phyloP scores from a whole-genome alignment of 108 stramenopile genomes.

The Asterionellopsis glacialis region DNA sequence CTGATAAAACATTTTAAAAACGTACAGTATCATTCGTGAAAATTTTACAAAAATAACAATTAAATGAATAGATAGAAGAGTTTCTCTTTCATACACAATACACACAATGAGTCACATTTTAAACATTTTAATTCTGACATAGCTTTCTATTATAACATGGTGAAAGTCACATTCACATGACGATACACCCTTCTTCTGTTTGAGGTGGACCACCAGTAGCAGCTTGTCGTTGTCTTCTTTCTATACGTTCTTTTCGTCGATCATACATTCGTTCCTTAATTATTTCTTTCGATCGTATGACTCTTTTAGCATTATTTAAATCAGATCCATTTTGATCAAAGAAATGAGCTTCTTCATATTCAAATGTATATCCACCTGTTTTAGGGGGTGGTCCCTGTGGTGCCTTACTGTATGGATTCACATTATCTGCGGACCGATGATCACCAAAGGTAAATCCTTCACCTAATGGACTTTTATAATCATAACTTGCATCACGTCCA shows the following conservation, averaged over 20 bases:
- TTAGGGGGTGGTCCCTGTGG: conserved; percentile 27
- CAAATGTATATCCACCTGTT: neutral
- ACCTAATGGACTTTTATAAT: conserved; percentile 76
- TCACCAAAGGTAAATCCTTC: conserved; percentile 57
- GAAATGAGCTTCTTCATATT: conserved; percentile 10
- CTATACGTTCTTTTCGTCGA: conserved; percentile 4
- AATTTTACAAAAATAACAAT: too few relatives aligned
- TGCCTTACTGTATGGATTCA: conserved; percentile 41
- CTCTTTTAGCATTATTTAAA: neutral
- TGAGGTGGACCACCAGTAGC: too few relatives aligned
- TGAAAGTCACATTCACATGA: neutral
- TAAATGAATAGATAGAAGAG: too few relatives aligned
- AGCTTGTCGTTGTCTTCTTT: neutral
- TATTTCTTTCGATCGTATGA: neutral
- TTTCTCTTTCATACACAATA: too few relatives aligned
- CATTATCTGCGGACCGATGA: neutral
- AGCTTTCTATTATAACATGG: too few relatives aligned
- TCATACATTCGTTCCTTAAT: neutral
- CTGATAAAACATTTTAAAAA: too few relatives aligned
- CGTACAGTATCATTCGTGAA: too few relatives aligned
- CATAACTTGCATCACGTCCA: conserved; percentile 35
- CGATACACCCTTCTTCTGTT: neutral
- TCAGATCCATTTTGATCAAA: conserved; percentile 1
- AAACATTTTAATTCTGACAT: neutral
- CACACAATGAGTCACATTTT: too few relatives aligned